Evolutionary conservation across 768 basidiomycete genomes (phyloP), one percentile per base, ranked within the genome.

Genomic region (Mrakia blollopis): DNA sequence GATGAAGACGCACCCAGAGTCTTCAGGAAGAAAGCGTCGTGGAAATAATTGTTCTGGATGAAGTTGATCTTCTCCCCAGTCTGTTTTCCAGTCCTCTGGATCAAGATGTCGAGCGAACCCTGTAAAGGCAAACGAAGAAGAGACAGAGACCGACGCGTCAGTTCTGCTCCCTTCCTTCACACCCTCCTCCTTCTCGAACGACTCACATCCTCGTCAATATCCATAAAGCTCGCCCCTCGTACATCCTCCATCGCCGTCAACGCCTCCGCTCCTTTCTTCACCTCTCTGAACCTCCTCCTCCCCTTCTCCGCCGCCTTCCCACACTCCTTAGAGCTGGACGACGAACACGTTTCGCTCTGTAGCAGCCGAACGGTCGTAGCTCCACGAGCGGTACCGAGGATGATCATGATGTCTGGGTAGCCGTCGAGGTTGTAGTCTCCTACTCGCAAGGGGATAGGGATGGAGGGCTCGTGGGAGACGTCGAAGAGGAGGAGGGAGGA

Each of bases 1-100:
- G 16, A 50, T 0, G 16, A 50, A 18, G 21, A 50, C 16, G 1
- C 9, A 96, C 95, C 91, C 61, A 94, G 92, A 3, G 97, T 93
- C 82, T 98, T 98, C 72, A 98, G 86, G 88, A 98, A 99, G 86
- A 99, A 99, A 0, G 97, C 96, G 79, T 99, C 97, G 81, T 94
- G 94, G 81, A 96, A 98, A 81, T 95, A 92, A 83, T 98, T 98
- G 81, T 99, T 99, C 84, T 96, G 94, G 68, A 99, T 86, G 81
- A 99, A 96, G 7, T 89, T 81, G 25, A 92, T 84, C 57, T 78
- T 80, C 25, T 83, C 74, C 2, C 75, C 78, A 2, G 88, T 87
- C 72, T 89, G 88, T 6, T 85, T 84, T 2, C 93, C 94, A 0
- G 89, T 89, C 60, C 97, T 85, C 81, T 96, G 94, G 0, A 98